A percentile compares a stretch with the other conserved stretches of the same genome.
Conservation (phyloP, 257 asterid genomes). For the Solanum gandarillasii region DNA sequence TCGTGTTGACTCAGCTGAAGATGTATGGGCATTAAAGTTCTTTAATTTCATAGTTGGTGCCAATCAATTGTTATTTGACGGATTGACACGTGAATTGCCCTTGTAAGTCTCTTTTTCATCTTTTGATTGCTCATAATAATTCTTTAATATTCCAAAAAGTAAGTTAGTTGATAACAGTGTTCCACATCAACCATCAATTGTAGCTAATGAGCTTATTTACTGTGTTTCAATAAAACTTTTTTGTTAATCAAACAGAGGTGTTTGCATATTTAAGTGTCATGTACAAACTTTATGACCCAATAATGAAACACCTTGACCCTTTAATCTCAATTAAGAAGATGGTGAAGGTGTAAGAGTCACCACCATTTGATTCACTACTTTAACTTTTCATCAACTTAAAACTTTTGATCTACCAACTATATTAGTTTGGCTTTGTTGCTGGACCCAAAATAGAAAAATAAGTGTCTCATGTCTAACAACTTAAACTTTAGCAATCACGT, state of each 20-base stretch:
- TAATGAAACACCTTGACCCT: neutral
- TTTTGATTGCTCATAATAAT: neutral
- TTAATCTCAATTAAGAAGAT: neutral
- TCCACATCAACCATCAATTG: neutral
- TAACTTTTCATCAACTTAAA: neutral
- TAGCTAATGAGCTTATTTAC: neutral
- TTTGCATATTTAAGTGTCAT: neutral
- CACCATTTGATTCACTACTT: neutral
- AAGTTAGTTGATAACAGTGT: neutral
- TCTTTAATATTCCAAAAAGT: neutral
- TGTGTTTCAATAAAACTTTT: neutral
- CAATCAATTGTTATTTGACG: slow-evolving; percentile 66
- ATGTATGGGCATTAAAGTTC: slow-evolving; percentile 66
- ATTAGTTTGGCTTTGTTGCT: neutral
- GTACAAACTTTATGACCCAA: neutral
- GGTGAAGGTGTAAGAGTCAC: neutral
- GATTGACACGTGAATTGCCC: slow-evolving; percentile 86
- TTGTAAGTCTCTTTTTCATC: slow-evolving; percentile 42
- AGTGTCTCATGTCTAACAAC: neutral
- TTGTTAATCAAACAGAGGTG: neutral
- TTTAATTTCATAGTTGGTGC: slow-evolving; percentile 60
- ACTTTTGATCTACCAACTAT: neutral
- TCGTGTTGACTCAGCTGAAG: slow-evolving; percentile 44
- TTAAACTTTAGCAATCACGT: neutral
- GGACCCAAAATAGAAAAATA: neutral